Evolutionary conservation across 2,329 filamentous ascomycete genomes (phyloP), one percentile per base, ranked within the genome.

Genomic region (Hypoxylon sp.): DNA sequence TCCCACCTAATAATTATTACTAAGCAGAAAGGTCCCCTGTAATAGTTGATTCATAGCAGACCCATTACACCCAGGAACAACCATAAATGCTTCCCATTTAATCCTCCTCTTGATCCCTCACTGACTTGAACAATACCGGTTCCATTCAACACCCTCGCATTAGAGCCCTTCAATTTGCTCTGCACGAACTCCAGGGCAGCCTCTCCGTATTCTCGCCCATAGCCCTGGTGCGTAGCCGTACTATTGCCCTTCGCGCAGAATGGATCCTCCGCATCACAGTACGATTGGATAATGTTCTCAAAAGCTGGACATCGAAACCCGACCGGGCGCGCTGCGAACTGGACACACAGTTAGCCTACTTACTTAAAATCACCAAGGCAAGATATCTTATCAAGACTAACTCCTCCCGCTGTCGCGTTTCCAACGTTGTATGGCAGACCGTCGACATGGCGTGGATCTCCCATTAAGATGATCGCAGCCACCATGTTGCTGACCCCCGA

Each of bases 181-280:
- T 88, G 83, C 68, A 89, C 84, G 71, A 90, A 90, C 13, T 79
- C 73, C 37, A 90, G 75, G n/a, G 88, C 88, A 50, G 84, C 81
- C 35, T 81, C 78, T 2, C 88, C 88, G 70, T 90, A 90, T 67
- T 84, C 83, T 60, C 76, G 80, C 1, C 86, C 87, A 68, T 90
- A 90, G 1, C 84, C 83, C 75, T 89, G 85, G 73, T 90, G 88
- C 3, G 84, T 83, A 37, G 81, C 82, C 3, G 81, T 79, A 61
- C 87, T 80, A 63, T 80, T 86, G 17, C 88, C 88, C 48, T 84
- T 88, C 74, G 86, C 88, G 80, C 88, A 90, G 78, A 89, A 90
- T 0, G 87, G 87, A 70, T 90, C 88, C 0, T 83, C 76, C 5
- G 84, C 79, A 72, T 90, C 88, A 76, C 88, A 90, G 80, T 90